phyloP scores from a whole-genome alignment of 176 grass and related monocot genomes.

The Avena sativa region DNA sequence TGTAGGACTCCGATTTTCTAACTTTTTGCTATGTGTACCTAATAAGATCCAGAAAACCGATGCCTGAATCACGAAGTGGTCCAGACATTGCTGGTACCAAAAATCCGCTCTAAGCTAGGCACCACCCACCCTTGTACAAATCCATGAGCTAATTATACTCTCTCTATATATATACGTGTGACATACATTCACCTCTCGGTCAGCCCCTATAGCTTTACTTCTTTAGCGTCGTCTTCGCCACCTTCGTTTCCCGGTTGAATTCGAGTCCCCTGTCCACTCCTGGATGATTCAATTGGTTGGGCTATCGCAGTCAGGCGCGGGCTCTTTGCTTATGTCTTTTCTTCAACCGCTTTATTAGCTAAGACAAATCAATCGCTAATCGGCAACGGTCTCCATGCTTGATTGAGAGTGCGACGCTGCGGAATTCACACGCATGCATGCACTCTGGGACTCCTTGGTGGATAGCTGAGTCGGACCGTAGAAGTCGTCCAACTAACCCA shows the following conservation, averaged over 20 bases:
- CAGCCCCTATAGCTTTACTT: too few species aligned
- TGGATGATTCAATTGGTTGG: constrained; percentile 35
- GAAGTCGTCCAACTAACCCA: not conserved
- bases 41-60: too few species aligned
- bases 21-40: too few species aligned
- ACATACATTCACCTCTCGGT: too few species aligned
- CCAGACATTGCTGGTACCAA: too few species aligned
- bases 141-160: too few species aligned
- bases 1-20: too few species aligned
- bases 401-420: not conserved
- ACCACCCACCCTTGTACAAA: too few species aligned
- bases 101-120: too few species aligned
- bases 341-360: not conserved
- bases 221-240: too few species aligned
- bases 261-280: not conserved
- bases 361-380: not conserved
- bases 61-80: too few species aligned
- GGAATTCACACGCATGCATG: constrained; percentile 11
- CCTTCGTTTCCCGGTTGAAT: not conserved
- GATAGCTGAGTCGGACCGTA: not conserved
- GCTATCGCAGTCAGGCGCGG: constrained; percentile 13
- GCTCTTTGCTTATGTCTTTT: not conserved
- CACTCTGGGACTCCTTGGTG: not conserved
- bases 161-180: too few species aligned
- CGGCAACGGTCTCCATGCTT: not conserved